Conservation (phyloP, 768 basidiomycete genomes). For the Suillus discolor region DNA sequence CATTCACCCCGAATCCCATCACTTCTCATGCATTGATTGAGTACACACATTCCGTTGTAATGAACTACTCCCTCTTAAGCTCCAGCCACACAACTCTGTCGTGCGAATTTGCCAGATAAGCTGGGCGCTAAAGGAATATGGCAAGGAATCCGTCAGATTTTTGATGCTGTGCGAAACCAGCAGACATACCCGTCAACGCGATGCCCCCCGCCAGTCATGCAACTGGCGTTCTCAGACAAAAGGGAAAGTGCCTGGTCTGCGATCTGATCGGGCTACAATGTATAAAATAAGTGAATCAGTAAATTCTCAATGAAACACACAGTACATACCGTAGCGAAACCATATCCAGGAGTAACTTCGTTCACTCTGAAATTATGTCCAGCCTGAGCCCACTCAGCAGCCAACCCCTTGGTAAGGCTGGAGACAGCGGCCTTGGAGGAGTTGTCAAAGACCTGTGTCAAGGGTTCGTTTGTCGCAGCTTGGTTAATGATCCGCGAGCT, state of each 20-base stretch:
- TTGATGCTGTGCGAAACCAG: not conserved
- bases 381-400: slow-evolving; percentile 56
- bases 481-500: slow-evolving; percentile 68
- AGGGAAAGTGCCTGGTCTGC: slow-evolving; percentile 55
- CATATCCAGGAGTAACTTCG: slow-evolving; percentile 62
- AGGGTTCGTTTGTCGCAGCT: slow-evolving; percentile 41
- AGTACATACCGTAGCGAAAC: slow-evolving; percentile 43
- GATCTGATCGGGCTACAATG: slow-evolving; percentile 54
- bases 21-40: not conserved
- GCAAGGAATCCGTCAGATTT: not conserved
- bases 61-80: not conserved
- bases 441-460: slow-evolving; percentile 55
- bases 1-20: not conserved
- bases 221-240: slow-evolving; percentile 51
- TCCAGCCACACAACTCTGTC: too few relatives aligned
- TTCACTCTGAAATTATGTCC: slow-evolving; percentile 59
- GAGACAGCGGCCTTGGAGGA: slow-evolving; percentile 73
- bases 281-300: not conserved
- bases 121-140: slow-evolving; percentile 25
- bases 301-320: not conserved
- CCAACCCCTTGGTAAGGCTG: slow-evolving; percentile 60
- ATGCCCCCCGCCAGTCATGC: slow-evolving; percentile 62
- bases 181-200: slow-evolving; percentile 56
- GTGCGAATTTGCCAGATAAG: slow-evolving; percentile 32
- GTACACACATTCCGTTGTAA: not conserved